Base-by-base conservation (phyloP, 345 rosid genomes). In the Eucalyptus tenuipes region DNA sequence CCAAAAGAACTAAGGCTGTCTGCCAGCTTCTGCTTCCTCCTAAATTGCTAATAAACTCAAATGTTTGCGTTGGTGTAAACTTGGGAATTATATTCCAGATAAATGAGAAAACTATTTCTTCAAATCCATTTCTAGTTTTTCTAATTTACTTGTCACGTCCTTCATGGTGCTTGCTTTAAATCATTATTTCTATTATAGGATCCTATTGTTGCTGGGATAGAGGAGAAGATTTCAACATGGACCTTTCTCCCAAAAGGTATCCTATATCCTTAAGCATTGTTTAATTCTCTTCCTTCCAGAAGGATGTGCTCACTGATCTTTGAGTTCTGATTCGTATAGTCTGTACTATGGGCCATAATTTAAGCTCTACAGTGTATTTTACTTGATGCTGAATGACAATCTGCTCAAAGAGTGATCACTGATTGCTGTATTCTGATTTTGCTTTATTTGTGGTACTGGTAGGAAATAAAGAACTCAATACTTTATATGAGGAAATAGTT, bases 231-330 rank as follows among this genome's bases (percentile, higher is more conserved):
- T 89, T 92, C 98, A 57, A 93, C 98, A 79, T 97, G 99, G 99
- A 94, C 99, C 49, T 97, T 97, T 89, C 99, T 97, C 86, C 99
- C 99, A 88, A 97, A 95, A 96, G 99, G 98, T 97, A 86, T 71
- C 45, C 48, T 37, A 64, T 88, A 52, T 87, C 49, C n/a, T 45
- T 86, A 3, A n/a, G 40, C 86, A 14, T 27, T 49, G 61, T 68
- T 84, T 15, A 6, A 20, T 87, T 57, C 14, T 59, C 25, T 89
- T 29, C 27, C 24, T 75, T 40, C 47, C 29, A 75, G 84, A 40
- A 40, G 27, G 47, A 75, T 75, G 47, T 37, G 29, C 44, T 75
- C 24, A 11, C 42, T 75, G 47, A 75, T 75, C 47, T 40, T 75
- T 75, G 14, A 37, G 84, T 75, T 75, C 47, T 75, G 45, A 75